Conservation (phyloP, 108 stramenopile species). For the Nitzschia palea region DNA sequence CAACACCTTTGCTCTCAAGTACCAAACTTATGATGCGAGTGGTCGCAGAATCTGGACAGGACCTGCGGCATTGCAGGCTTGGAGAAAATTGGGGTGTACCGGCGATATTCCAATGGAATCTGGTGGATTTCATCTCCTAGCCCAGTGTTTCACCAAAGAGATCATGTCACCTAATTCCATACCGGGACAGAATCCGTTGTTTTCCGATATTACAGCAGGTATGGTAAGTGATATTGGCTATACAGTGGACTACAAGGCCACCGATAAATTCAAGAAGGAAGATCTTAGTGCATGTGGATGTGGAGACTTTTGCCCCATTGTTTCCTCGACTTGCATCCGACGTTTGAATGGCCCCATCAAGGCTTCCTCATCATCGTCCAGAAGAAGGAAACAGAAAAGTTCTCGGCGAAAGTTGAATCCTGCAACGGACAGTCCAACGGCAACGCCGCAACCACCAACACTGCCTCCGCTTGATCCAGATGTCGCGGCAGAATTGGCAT, state of each 20-base stretch:
- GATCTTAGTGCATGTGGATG: background rate
- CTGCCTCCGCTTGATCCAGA: too few species aligned
- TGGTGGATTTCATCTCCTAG: background rate
- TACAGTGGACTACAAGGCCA: background rate
- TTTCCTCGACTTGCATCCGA: too few species aligned
- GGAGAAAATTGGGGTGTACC: background rate
- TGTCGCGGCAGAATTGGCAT: too few species aligned
- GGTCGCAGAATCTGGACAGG: background rate
- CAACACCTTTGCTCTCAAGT: background rate
- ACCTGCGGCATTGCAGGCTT: background rate
- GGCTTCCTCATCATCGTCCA: too few species aligned
- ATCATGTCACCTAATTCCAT: background rate
- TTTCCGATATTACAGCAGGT: background rate
- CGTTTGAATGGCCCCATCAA: too few species aligned
- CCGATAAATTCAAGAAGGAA: background rate
- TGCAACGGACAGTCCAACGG: too few species aligned
- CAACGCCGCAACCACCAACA: too few species aligned
- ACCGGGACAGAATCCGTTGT: background rate
- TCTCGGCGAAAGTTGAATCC: too few species aligned
- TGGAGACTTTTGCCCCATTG: background rate
- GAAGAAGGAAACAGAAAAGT: too few species aligned
- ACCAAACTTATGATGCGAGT: background rate
- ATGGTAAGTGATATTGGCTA: background rate
- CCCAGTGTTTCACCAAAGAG: background rate
- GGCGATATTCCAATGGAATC: background rate